Evolutionary conservation across 1,284 basidiomycete genomes (phyloP).

Genomic region (Moniliophthora roreri): DNA sequence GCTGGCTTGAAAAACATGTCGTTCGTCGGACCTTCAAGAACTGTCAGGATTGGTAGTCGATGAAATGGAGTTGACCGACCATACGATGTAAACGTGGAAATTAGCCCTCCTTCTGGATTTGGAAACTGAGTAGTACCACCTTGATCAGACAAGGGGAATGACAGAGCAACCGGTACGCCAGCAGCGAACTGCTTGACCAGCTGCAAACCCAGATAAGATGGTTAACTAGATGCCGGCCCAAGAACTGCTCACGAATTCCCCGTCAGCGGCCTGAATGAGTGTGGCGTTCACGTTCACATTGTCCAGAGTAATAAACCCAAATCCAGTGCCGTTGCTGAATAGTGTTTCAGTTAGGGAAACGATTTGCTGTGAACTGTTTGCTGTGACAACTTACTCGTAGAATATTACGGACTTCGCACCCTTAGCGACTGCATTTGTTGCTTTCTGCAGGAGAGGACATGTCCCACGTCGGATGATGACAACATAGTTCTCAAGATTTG

Average conservation of each 20-base stretch:
- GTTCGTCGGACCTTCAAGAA: slow-evolving; percentile 16
- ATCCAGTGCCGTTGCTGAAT: slow-evolving; percentile 33
- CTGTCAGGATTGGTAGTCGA: no score
- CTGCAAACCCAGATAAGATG: slow-evolving; percentile 9
- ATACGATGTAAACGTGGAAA: slow-evolving; percentile 35
- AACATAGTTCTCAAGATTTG: neutral
- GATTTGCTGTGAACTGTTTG: neutral
- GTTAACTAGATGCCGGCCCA: neutral
- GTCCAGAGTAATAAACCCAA: slow-evolving; percentile 26
- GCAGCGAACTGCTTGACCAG: slow-evolving; percentile 21
- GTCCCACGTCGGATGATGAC: neutral
- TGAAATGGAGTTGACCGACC: neutral
- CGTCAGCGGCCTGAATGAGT: slow-evolving; percentile 13
- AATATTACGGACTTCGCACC: slow-evolving; percentile 34
- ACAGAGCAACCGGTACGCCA: slow-evolving; percentile 26
- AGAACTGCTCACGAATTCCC: slow-evolving; percentile 3
- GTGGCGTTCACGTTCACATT: slow-evolving; percentile 28
- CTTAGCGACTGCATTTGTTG: slow-evolving; percentile 35
- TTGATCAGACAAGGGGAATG: slow-evolving; percentile 32
- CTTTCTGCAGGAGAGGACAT: neutral
- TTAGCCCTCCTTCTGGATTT: slow-evolving; percentile 40
- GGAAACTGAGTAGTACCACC: slow-evolving; percentile 23
- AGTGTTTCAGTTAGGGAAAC: neutral
- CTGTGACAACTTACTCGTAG: slow-evolving; percentile 33
- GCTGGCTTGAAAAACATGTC: slow-evolving; percentile 18